A percentile compares a stretch with the other conserved stretches of the same genome.
Conservation (phyloP, 169 alveolate species). For the Cryptosporidium parvum region DNA sequence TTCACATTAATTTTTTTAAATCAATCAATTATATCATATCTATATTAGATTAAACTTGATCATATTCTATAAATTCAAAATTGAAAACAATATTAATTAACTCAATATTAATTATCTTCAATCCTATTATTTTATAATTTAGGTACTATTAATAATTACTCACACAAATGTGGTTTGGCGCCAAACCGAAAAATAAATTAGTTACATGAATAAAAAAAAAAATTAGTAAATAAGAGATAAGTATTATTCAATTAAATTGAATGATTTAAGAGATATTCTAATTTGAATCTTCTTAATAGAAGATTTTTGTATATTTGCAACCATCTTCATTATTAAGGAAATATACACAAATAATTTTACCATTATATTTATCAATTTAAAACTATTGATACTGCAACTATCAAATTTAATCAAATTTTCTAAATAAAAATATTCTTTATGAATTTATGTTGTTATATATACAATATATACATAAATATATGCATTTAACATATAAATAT, state of each 20-base stretch:
- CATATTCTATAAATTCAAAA: too few relatives aligned
- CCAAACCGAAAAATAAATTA: neutral
- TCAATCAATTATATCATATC: too few relatives aligned
- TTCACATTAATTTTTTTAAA: too few relatives aligned
- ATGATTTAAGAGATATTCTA: too few relatives aligned
- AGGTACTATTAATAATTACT: neutral
- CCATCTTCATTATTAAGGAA: neutral
- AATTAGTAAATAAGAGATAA: neutral
- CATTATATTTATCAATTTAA: too few relatives aligned
- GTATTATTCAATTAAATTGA: neutral
- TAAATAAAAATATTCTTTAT: too few relatives aligned
- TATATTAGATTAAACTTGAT: too few relatives aligned
- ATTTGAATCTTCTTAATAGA: neutral
- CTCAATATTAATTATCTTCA: too few relatives aligned
- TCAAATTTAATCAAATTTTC: too few relatives aligned
- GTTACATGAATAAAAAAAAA: neutral
- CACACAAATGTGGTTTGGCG: conserved; percentile 19
- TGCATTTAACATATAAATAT: neutral
- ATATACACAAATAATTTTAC: too few relatives aligned
- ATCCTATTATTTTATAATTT: too few relatives aligned
- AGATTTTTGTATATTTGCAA: neutral
- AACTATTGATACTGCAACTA: neutral
- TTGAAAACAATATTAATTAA: neutral
- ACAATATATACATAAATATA: too few relatives aligned
- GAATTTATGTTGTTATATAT: neutral